These are phyloP conservation scores for Cytospora piceicola DNA, from an alignment of 2,329 filamentous ascomycete genomes.

Conservation along the genomic window DNA sequence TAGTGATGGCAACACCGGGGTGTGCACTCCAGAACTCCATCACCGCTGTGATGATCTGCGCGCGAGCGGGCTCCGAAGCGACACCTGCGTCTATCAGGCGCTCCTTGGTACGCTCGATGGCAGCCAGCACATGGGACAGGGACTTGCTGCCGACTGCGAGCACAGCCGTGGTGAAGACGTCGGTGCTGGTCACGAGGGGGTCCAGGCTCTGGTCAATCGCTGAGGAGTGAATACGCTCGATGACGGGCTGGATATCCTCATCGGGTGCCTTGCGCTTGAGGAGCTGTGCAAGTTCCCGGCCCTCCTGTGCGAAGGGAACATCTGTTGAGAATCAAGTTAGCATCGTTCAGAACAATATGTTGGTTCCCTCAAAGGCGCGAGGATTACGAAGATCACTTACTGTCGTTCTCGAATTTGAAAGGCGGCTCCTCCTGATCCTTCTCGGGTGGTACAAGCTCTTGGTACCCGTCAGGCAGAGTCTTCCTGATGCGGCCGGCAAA, in stretches of 20 bases:
- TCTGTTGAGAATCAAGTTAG: slow-evolving; percentile 49
- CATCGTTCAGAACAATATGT: slow-evolving; percentile 61
- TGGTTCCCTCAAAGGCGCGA: slow-evolving; percentile 63
- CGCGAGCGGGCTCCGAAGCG: slow-evolving; percentile 73
- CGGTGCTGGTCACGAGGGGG: slow-evolving; percentile 82
- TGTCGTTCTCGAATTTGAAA: slow-evolving; percentile 82
- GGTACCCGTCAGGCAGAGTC: slow-evolving; percentile 84
- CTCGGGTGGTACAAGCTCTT: slow-evolving; percentile 79
- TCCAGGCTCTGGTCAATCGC: slow-evolving; percentile 74
- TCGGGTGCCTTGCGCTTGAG: slow-evolving; percentile 84
- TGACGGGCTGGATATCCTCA: slow-evolving; percentile 80
- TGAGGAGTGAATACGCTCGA: slow-evolving; percentile 80
- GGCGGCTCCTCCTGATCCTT: slow-evolving; percentile 96
- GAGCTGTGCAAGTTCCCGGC: slow-evolving; percentile 77
- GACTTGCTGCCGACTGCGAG: slow-evolving; percentile 95
- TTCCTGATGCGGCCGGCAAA: slow-evolving; percentile 96
- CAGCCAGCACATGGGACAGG: slow-evolving; percentile 91
- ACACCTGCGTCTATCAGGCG: slow-evolving; percentile 79
- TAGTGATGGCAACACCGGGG: slow-evolving; percentile 86
- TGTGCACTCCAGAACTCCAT: slow-evolving; percentile 94
- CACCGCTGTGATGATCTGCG: slow-evolving; percentile 88
- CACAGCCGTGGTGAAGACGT: slow-evolving; percentile 91
- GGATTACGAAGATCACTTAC: slow-evolving; percentile 52
- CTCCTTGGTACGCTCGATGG: slow-evolving; percentile 93
- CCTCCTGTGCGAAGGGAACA: slow-evolving; percentile 81